phyloP scores from a whole-genome alignment of 306 rosid genomes.

The Prunus salicina region DNA sequence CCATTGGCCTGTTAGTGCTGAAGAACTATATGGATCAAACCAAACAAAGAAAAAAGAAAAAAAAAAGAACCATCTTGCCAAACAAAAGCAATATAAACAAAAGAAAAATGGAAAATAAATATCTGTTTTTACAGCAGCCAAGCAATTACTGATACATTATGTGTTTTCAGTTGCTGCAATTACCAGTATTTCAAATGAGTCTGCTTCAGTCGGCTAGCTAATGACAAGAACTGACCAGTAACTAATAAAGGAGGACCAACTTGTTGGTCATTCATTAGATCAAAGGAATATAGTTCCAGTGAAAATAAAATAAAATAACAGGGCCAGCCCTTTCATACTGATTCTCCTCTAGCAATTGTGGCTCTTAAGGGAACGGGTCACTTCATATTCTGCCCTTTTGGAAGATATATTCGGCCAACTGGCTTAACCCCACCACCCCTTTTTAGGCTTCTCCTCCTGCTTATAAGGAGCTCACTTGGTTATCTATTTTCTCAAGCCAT shows the following conservation, averaged over 20 bases:
- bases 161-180: slow-evolving; percentile 3
- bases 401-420: slow-evolving; percentile 58
- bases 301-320: slow-evolving; percentile 12
- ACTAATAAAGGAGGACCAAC: slow-evolving; percentile 23
- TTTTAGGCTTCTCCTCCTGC: slow-evolving; percentile 30
- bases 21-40: neutral
- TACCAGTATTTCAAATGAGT: neutral
- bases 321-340: slow-evolving; percentile 25
- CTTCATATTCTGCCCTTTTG: slow-evolving; percentile 39
- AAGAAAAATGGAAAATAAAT: neutral
- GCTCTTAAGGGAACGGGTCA: slow-evolving; percentile 40
- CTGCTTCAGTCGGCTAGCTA: no score
- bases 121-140: neutral
- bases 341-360: slow-evolving; percentile 52
- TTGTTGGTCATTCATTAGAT: slow-evolving; percentile 16
- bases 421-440: slow-evolving; percentile 37
- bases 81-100: neutral
- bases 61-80: no score
- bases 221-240: slow-evolving; percentile 22
- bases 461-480: slow-evolving; percentile 40
- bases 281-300: slow-evolving; percentile 33
- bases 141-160: neutral
- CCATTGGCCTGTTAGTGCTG: neutral
- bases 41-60: no score
- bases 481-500: slow-evolving; percentile 31